phyloP scores from a whole-genome alignment of 257 asterid species.

The Nicotiana tabacum region DNA sequence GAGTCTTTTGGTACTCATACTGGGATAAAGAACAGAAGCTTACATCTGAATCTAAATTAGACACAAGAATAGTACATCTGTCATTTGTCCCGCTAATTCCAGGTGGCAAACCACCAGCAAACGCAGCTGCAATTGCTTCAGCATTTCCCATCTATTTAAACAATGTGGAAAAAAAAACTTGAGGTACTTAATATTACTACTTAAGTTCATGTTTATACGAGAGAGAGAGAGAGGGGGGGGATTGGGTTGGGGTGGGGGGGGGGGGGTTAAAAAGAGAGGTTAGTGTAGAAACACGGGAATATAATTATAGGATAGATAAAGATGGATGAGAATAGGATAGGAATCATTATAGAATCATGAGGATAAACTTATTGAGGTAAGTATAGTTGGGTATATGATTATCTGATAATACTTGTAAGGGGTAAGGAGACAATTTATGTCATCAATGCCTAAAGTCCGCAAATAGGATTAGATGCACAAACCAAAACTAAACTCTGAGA shows the following conservation, averaged over 20 bases:
- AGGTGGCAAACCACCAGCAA: conserved; percentile 94
- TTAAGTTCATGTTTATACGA: not conserved
- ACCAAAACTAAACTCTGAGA: not conserved
- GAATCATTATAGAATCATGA: not conserved
- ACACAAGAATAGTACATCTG: conserved; percentile 88
- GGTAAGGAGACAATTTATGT: not conserved
- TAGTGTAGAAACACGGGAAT: not conserved
- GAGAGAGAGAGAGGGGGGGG: not conserved
- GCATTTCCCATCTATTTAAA: conserved; percentile 73
- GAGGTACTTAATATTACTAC: not conserved
- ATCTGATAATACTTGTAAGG: not conserved
- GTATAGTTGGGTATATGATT: not conserved
- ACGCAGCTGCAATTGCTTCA: conserved; percentile 94
- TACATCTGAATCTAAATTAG: conserved; percentile 85
- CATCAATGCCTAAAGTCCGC: not conserved
- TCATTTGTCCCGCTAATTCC: conserved; percentile 92
- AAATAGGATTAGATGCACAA: not conserved
- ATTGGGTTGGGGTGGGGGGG: too few relatives aligned
- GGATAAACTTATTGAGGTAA: not conserved
- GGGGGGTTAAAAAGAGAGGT: not conserved
- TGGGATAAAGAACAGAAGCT: conserved; percentile 25
- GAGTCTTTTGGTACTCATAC: not conserved
- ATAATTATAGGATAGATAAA: not conserved
- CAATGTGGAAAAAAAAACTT: conserved; percentile 4
- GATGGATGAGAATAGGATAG: not conserved